These are phyloP conservation scores for Colletotrichum salicis DNA, from an alignment of 2,329 filamentous ascomycete species.

Conservation along the genomic window DNA sequence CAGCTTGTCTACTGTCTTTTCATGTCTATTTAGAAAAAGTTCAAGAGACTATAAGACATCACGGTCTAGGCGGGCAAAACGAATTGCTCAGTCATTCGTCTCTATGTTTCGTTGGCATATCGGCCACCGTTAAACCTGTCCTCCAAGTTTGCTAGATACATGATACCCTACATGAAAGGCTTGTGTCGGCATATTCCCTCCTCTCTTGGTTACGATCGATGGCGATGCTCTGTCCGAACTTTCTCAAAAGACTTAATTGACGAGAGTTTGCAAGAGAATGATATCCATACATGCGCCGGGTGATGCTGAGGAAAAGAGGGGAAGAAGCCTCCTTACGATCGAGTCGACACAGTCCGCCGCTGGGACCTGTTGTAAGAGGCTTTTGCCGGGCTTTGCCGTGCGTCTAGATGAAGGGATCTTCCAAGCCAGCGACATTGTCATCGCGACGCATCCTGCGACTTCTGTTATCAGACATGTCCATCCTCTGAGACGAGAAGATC, in stretches of 20 bases:
- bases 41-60: background rate
- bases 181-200: conserved; percentile 7
- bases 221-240: conserved; percentile 27
- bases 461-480: background rate
- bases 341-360: background rate
- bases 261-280: conserved; percentile 4
- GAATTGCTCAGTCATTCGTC: conserved; percentile 28
- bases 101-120: conserved; percentile 31
- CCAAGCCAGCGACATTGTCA: conserved; percentile 23
- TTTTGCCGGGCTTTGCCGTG: background rate
- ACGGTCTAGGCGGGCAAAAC: background rate
- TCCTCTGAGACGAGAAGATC: conserved; percentile 17
- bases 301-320: conserved; percentile 27
- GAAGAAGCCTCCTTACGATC: background rate
- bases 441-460: background rate
- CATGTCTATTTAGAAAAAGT: background rate
- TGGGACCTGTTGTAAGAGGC: background rate
- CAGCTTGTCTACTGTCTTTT: background rate
- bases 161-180: conserved; percentile 2
- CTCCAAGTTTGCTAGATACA: conserved; percentile 29
- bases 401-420: conserved; percentile 31
- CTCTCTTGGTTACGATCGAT: conserved; percentile 4
- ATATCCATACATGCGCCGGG: conserved; percentile 24
- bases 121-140: conserved; percentile 32
- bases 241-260: conserved; percentile 10